These are phyloP conservation scores for Ceratocystis harringtonii DNA, from an alignment of 2,329 filamentous ascomycete genomes.

Conservation along the genomic window DNA sequence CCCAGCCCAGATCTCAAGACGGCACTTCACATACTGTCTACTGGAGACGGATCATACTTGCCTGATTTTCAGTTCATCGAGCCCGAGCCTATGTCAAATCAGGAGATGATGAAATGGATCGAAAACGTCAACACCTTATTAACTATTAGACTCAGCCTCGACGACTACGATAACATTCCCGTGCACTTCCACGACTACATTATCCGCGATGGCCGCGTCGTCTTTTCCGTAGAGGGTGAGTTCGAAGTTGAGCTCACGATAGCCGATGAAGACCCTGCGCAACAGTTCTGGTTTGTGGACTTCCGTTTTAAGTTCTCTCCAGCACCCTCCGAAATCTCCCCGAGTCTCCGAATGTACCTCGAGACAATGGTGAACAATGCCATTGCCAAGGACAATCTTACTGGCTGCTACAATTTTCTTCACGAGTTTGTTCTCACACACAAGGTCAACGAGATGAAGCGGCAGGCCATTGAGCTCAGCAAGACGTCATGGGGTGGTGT, in stretches of 20 bases:
- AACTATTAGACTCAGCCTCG: slow-evolving; percentile 66
- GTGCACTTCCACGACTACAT: slow-evolving; percentile 60
- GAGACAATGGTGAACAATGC: slow-evolving; percentile 58
- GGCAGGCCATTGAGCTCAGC: slow-evolving; percentile 58
- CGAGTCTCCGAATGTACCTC: slow-evolving; percentile 48
- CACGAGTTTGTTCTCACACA: slow-evolving; percentile 81
- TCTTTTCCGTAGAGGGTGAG: slow-evolving; percentile 67
- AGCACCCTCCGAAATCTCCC: slow-evolving; percentile 43
- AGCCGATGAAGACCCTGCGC: slow-evolving; percentile 65
- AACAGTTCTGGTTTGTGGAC: slow-evolving; percentile 90
- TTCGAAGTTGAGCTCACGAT: slow-evolving; percentile 91
- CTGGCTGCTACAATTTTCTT: slow-evolving; percentile 70
- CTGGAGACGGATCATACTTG: slow-evolving; percentile 61
- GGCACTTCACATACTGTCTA: slow-evolving; percentile 70
- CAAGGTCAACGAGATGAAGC: slow-evolving; percentile 69
- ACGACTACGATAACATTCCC: slow-evolving; percentile 65
- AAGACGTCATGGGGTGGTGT: slow-evolving; percentile 63
- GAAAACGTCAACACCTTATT: slow-evolving; percentile 72
- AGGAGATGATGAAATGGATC: slow-evolving; percentile 59
- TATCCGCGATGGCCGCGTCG: slow-evolving; percentile 75
- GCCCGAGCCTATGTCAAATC: slow-evolving; percentile 52
- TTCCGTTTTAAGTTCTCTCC: slow-evolving; percentile 73
- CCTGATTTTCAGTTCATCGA: slow-evolving; percentile 70
- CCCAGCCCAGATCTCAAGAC: slow-evolving; percentile 85
- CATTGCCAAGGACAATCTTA: slow-evolving; percentile 54